These are phyloP conservation scores for Orbilia blumenaviensis DNA, from an alignment of 2,329 filamentous ascomycete genomes.

Conservation along the genomic window DNA sequence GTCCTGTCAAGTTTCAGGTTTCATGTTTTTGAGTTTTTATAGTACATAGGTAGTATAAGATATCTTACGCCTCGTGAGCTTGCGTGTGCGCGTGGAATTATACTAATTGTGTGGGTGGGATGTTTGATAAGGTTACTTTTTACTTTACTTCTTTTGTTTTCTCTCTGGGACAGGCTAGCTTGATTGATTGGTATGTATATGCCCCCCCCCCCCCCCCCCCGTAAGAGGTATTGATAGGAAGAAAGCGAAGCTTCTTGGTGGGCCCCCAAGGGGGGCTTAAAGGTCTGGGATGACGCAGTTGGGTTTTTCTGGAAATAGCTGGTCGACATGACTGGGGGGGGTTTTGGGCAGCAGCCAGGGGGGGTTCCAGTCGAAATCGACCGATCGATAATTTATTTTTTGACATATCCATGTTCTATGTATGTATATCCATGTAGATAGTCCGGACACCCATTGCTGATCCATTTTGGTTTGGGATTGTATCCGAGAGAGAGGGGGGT, in stretches of 20 bases:
- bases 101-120: too few species aligned
- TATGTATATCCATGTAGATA: too few species aligned
- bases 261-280: neutral
- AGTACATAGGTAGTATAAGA: neutral
- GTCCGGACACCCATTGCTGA: too few species aligned
- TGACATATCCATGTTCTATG: too few species aligned
- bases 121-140: slow-evolving; percentile 8
- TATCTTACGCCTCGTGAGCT: slow-evolving; percentile 23
- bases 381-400: slow-evolving; percentile 11
- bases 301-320: slow-evolving; percentile 21
- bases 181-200: too few species aligned
- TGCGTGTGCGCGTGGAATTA: slow-evolving; percentile 28
- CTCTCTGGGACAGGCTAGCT: too few species aligned
- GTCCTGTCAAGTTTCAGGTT: slow-evolving; percentile 43
- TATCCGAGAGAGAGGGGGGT: too few species aligned
- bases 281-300: slow-evolving; percentile 44
- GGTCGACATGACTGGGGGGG: slow-evolving; percentile 3
- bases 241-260: slow-evolving; percentile 12
- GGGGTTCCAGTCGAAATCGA: slow-evolving; percentile 25
- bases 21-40: neutral
- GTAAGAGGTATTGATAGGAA: neutral
- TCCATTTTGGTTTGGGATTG: too few species aligned
- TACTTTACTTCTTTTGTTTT: too few species aligned
- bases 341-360: slow-evolving; percentile 19
- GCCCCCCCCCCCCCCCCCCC: too few species aligned